Percentiles rank a stretch among this genome's conserved stretches.
Evolutionary conservation across 768 basidiomycete genomes (phyloP).

Genomic region (Russula compacta): DNA sequence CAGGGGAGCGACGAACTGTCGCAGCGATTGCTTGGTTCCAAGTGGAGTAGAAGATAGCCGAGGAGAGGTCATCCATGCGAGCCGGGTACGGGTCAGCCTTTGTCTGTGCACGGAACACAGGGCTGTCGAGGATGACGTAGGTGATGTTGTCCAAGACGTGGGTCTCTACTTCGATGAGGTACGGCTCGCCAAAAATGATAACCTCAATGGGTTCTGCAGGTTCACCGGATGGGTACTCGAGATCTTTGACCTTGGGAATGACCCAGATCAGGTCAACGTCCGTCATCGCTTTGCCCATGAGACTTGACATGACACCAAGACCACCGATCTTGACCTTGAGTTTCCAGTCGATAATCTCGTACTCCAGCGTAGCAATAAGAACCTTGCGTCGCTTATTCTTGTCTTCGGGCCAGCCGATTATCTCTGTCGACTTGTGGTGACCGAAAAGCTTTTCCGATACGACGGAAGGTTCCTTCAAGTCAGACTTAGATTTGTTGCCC

Average conservation of each 20-base stretch:
- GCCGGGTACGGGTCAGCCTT: conserved; percentile 94
- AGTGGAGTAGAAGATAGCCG: conserved; percentile 95
- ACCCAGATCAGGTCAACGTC: conserved; percentile 95
- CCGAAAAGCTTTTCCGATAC: conserved; percentile 67
- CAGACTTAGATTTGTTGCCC: conserved; percentile 57
- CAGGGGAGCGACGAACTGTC: conserved; percentile 76
- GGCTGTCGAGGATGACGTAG: conserved; percentile 87
- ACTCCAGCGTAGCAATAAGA: conserved; percentile 86
- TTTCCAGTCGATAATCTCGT: conserved; percentile 97
- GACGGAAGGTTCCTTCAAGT: conserved; percentile 53
- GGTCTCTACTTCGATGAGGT: conserved; percentile 92
- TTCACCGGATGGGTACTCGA: conserved; percentile 88
- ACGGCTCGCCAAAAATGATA: conserved; percentile 91
- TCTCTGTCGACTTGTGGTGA: conserved; percentile 43
- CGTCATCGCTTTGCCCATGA: conserved; percentile 98
- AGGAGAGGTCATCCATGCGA: conserved; percentile 94
- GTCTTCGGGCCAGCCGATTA: conserved; percentile 96
- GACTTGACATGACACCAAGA: conserved; percentile 92
- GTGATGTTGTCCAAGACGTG: conserved; percentile 93
- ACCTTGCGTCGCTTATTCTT: conserved; percentile 86
- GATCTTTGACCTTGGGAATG: conserved; percentile 87
- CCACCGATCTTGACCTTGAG: conserved; percentile 97
- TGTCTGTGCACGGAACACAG: conserved; percentile 94
- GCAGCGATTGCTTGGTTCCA: conserved; percentile 97
- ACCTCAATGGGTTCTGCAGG: conserved; percentile 92